These are phyloP conservation scores for Fistulinella staudtii DNA, from an alignment of 1,284 basidiomycete species.

Conservation along the genomic window DNA sequence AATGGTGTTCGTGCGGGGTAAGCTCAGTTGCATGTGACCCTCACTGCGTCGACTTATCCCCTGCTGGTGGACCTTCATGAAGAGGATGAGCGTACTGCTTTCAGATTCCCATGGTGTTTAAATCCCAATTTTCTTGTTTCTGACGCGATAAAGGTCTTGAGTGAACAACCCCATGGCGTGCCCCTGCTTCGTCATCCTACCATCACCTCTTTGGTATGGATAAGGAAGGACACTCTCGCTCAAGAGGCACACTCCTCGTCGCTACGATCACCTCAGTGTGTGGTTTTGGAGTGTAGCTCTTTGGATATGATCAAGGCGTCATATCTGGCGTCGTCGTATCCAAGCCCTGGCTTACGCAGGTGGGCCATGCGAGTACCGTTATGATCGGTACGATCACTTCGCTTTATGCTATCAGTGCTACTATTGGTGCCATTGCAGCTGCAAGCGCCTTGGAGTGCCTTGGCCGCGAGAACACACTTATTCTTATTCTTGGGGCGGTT, in stretches of 20 bases:
- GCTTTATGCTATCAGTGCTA: conserved; percentile 15
- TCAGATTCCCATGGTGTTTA: no score
- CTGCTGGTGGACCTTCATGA: no score
- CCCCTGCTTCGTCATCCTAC: no score
- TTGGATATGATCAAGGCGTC: conserved; percentile 19
- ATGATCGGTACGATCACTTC: conserved; percentile 20
- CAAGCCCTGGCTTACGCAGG: conserved; percentile 15
- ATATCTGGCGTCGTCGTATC: conserved; percentile 18
- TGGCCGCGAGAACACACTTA: conserved; percentile 14
- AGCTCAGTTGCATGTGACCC: no score
- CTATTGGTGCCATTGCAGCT: conserved; percentile 12
- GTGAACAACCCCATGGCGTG: no score
- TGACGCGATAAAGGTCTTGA: no score
- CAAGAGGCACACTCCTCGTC: conserved; percentile 12
- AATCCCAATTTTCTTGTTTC: no score
- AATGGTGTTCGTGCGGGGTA: no score
- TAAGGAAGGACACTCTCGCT: conserved; percentile 11
- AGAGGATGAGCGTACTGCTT: no score
- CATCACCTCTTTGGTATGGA: conserved; percentile 11
- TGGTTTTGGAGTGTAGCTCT: conserved; percentile 16
- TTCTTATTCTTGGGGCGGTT: conserved; percentile 10
- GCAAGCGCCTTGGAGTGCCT: conserved; percentile 13
- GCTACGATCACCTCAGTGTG: conserved; percentile 16
- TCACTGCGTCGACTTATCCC: no score
- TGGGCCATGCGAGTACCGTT: conserved; percentile 16